Evolutionary conservation across 2,329 filamentous ascomycete species (phyloP).

Genomic region (Corniculantispora saksenae): DNA sequence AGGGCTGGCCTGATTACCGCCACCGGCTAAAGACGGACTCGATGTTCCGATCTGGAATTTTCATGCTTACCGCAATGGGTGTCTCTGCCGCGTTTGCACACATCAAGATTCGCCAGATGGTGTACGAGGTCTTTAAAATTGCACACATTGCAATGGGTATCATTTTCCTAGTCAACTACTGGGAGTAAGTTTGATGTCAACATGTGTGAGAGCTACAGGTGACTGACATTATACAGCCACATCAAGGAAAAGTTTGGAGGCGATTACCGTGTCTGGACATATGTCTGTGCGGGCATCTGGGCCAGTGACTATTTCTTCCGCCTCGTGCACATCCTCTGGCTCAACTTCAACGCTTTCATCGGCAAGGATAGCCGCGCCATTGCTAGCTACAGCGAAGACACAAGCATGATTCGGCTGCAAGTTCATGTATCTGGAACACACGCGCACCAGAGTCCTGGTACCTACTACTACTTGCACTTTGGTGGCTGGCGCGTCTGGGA

Average conservation of each 20-base stretch:
- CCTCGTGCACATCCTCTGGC: conserved; percentile 36
- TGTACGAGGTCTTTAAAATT: conserved; percentile 47
- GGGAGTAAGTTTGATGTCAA: conserved; percentile 37
- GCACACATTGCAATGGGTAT: conserved; percentile 49
- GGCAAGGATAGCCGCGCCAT: conserved; percentile 34
- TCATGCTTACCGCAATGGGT: conserved; percentile 17
- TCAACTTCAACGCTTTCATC: conserved; percentile 31
- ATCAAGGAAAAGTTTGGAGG: conserved; percentile 23
- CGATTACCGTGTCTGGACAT: conserved; percentile 30
- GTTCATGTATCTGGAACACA: conserved; percentile 32
- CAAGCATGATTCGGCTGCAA: conserved; percentile 39
- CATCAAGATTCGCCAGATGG: conserved; percentile 21
- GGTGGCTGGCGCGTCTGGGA: conserved; percentile 39
- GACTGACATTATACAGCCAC: conserved; percentile 20
- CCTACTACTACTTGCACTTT: conserved; percentile 43
- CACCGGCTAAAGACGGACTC: background rate
- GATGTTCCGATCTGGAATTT: conserved; percentile 7
- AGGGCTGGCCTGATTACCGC: conserved; percentile 19
- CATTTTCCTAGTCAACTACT: conserved; percentile 46
- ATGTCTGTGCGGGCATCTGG: conserved; percentile 47
- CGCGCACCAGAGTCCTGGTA: conserved; percentile 36
- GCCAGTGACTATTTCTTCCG: conserved; percentile 45
- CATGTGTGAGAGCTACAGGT: background rate
- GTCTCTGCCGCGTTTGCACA: conserved; percentile 15
- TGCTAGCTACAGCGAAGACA: conserved; percentile 33